Evolutionary conservation across 1,284 basidiomycete genomes (phyloP), one percentile per base, ranked within the genome.

Genomic region (Heterobasidion irregulare): DNA sequence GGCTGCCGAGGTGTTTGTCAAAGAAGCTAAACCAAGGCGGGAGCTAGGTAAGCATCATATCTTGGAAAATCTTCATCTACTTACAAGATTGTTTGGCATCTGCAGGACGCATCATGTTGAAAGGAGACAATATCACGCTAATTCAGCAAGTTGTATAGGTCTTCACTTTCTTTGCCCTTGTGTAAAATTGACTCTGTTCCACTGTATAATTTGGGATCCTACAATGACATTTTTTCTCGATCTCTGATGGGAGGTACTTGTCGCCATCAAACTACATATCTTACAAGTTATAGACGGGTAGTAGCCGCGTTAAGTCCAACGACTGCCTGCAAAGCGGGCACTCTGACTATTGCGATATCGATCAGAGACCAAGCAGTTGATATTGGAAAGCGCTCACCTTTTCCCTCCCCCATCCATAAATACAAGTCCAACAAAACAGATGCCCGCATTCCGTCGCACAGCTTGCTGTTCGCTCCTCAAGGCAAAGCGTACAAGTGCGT

Each of bases 101-200:
- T 47, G 12, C 64, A 97, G 94, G 94, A 41, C 92, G 94, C 56
- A 90, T 97, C 67, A 77, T 97, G 61, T 77, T 98, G 61, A 97
- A 97, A 72, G 94, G 94, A 60, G 94, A 98, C 70, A 97, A 95
- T 70, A 97, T 98, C 66, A 96, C 94, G 34, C 82, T 95, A 53
- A 95, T 97, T 66, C 92, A 96, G 70, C 89, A 86, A 70, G 68
- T 83, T 53, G 69, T 69, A 60, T 71, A 63, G 63, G 54, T 15
- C 13, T 36, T 35, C 41, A n/a, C 33, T 38, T 47, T 3, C 45
- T 35, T 35, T 8, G 44, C 16, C 26, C 41, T 44, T 53, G 47
- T 47, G 43, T 47, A 52, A 53, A 47, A 60, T 41, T 16, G 53
- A 38, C 51, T 32, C 33, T 56, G 32, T 5, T 57, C 52, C 38